Evolutionary conservation across 352 stramenopile genomes (phyloP).

Genomic region (Phytophthora pisi): DNA sequence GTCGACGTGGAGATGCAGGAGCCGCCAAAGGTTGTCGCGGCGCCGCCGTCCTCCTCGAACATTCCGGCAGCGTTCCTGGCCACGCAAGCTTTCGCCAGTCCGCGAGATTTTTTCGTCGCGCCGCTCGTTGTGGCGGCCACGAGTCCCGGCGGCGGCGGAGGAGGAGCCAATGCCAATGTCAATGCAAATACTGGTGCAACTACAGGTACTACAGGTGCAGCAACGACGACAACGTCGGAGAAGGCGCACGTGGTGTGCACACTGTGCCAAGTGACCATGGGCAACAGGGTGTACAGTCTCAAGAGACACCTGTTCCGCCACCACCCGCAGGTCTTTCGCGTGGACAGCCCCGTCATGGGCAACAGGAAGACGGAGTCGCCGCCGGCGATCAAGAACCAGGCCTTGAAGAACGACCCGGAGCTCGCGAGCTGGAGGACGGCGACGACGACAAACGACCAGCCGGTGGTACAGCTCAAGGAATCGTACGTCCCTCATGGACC

Average conservation of each 20-base stretch:
- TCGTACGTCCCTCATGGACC: slow-evolving; percentile 9
- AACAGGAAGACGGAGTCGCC: slow-evolving; percentile 28
- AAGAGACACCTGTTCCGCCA: slow-evolving; percentile 57
- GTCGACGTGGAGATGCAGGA: slow-evolving; percentile 14
- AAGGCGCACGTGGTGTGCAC: slow-evolving; percentile 48
- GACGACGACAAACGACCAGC: slow-evolving; percentile 5
- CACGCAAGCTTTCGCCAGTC: slow-evolving; percentile 51
- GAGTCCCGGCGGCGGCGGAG: neutral
- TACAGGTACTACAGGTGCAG: too few relatives aligned
- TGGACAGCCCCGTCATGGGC: slow-evolving; percentile 16
- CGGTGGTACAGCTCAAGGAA: slow-evolving; percentile 35
- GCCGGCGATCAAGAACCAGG: slow-evolving; percentile 15
- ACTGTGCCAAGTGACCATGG: slow-evolving; percentile 51
- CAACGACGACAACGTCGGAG: slow-evolving; percentile 11
- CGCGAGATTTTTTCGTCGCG: slow-evolving; percentile 54
- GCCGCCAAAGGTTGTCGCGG: neutral
- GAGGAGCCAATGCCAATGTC: too few relatives aligned
- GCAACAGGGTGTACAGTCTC: slow-evolving; percentile 51
- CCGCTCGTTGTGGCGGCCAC: slow-evolving; percentile 5
- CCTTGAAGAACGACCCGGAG: slow-evolving; percentile 25
- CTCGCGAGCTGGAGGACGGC: slow-evolving; percentile 8
- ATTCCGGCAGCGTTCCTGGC: slow-evolving; percentile 50
- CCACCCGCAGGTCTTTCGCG: slow-evolving; percentile 51
- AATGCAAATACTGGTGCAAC: too few relatives aligned
- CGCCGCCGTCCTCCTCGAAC: slow-evolving; percentile 26